Base-by-base conservation (phyloP, 345 rosid genomes). In the Euphorbia lathyris region DNA sequence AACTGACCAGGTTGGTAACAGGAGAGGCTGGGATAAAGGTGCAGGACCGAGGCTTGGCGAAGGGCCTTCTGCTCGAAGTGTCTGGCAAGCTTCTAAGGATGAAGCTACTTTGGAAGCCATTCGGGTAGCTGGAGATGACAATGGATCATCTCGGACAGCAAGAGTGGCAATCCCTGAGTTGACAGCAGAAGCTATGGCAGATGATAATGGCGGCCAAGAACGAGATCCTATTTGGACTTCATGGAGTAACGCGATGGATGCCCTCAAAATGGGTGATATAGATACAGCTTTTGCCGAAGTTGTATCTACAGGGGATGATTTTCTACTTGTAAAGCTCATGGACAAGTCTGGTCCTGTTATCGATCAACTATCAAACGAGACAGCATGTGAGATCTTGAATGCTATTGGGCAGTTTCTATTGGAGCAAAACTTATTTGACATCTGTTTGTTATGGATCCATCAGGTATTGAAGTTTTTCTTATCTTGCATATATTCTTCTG, bases 91-190 rank as follows among this genome's bases (percentile, higher is more conserved):
- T 67, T 95, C 99, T 67, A 92, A 90, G 77, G 99, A 95, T 60
- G 99, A 95, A 86, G 99, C 99, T 69, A 95, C 99, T 29, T 83
- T 95, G 77, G 98, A 95, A 85, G 99, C 99, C 59, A 96, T 96
- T 69, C 85, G 99, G 58, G 96, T 89, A 55, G 99, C 96, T n/a
- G 98, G 98, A n/a, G 98, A 89, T 71, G 99, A 92, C 65, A 75
- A 82, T 19, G 89, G 85, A 64, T 75, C 83, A 66, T 80, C 86
- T 71, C 83, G 95, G 42, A 71, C 88, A 56, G 86, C 84, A 56
- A 81, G 88, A 64, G 87, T 78, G 22, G 83, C 89, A 76, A 80
- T 83, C 68, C 96, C 97, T 68, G 98, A 95, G 79, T 63, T 85
- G 78, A 79, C 81, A 1, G 95, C 95, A 20, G 98, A 95, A 81